Evolutionary conservation across 2,329 filamentous ascomycete genomes (phyloP), one percentile per base, ranked within the genome.

Genomic region (Didymella pinodella): DNA sequence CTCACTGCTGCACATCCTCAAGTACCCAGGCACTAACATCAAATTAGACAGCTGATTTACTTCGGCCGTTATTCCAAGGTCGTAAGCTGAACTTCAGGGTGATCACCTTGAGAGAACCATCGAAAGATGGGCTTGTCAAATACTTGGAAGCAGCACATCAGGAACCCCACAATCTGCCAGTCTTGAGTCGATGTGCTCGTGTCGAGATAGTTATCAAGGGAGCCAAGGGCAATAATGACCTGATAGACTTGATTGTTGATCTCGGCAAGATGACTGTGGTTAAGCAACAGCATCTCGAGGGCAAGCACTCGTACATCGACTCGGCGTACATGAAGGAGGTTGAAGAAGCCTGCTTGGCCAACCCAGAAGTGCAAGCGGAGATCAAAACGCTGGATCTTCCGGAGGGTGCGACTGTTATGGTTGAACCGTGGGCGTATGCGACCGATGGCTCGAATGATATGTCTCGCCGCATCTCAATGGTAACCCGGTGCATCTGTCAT

Each of bases 361-460:
- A 85, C 43, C 32, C 63, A 0, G 54, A 69, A 16, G 78, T 86
- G 0, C 78, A 84, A 63, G 72, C 70, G 0, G 80, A 81, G 49
- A 79, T 84, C 20, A 64, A 81, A 0, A 45, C 7, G 5, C 45
- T 59, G 7, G 22, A 52, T 18, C 68, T 86, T 0, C 83, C 84
- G 0, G 62, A 73, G 5, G 80, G 75, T 1, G 77, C 81, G 0
- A 75, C 72, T 0, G 81, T 84, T 1, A 75, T 81, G 3, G 78
- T 84, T 36, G 84, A 86, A 63, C 79, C 84, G 0, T 86, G 84
- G 84, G 79, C 83, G 1, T 86, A 86, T 69, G 84, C 79, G 0
- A 81, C 82, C 0, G 83, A 86, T 66, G 84, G 83, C 0, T 79
- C 82, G 75, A 82, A 81, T 47, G 81, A 85, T 46, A 84, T 83